Percentiles rank a stretch among this genome's conserved stretches.
Evolutionary conservation across 495 filamentous ascomycete species (phyloP).

Genomic region (Massariosphaeria phaeospora): DNA sequence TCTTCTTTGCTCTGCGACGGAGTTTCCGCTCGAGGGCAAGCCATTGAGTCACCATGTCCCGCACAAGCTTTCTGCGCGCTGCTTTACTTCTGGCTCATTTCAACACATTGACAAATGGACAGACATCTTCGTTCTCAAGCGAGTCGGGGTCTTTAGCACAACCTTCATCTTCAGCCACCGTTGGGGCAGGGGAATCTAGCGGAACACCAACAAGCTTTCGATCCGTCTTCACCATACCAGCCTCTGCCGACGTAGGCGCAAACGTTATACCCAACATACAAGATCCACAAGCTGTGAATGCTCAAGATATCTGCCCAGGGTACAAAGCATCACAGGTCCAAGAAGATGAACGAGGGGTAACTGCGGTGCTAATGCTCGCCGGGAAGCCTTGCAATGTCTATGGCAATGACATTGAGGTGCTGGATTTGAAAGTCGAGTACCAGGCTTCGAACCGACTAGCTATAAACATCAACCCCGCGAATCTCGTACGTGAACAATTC

Average conservation of each 20-base stretch:
- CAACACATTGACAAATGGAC: conserved; percentile 14
- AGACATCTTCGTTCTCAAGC: conserved; percentile 12
- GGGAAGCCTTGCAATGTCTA: conserved; percentile 58
- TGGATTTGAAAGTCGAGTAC: conserved; percentile 54
- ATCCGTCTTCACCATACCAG: conserved; percentile 52
- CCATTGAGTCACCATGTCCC: conserved; percentile 19
- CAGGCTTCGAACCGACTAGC: conserved; percentile 52
- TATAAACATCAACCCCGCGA: conserved; percentile 55
- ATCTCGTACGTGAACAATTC: conserved; percentile 42
- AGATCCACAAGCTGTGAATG: conserved; percentile 65
- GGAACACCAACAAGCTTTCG: conserved; percentile 22
- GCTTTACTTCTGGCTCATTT: conserved; percentile 3
- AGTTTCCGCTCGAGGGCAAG: no score
- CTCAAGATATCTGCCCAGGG: conserved; percentile 63
- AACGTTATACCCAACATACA: conserved; percentile 64
- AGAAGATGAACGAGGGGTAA: conserved; percentile 46
- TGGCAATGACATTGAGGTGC: conserved; percentile 55
- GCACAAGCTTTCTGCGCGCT: conserved; percentile 5
- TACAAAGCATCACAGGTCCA: conserved; percentile 54
- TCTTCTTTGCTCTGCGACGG: not conserved
- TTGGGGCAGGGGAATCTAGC: not conserved
- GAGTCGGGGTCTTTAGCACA: not conserved
- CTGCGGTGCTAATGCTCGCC: conserved; percentile 51
- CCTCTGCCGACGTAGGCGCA: conserved; percentile 52
- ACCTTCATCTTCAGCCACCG: not conserved